Percentiles rank a stretch among this genome's conserved stretches.
phyloP scores from a whole-genome alignment of 345 rosid genomes.

The Populus ilicifolia region DNA sequence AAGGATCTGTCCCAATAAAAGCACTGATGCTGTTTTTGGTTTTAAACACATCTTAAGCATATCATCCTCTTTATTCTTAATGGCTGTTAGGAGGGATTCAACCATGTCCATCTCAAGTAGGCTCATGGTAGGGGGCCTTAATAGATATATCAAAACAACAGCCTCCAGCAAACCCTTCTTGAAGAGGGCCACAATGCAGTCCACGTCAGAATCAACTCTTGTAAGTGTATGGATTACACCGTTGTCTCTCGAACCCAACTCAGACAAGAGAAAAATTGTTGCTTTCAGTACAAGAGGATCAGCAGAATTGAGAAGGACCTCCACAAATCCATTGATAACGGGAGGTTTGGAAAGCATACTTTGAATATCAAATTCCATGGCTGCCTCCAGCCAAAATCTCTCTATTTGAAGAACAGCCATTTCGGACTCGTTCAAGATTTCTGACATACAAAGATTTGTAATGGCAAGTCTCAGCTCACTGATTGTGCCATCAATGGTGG shows the following conservation, averaged over 20 bases:
- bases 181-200: slow-evolving; percentile 53
- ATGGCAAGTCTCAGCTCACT: slow-evolving; percentile 48
- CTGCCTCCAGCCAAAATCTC: slow-evolving; percentile 47
- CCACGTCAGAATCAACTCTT: slow-evolving; percentile 59
- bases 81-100: slow-evolving; percentile 41
- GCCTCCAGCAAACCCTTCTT: slow-evolving; percentile 66
- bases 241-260: slow-evolving; percentile 64
- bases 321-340: slow-evolving; percentile 60
- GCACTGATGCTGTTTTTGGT: slow-evolving; percentile 52
- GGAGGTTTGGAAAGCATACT: slow-evolving; percentile 54
- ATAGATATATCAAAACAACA: slow-evolving; percentile 47
- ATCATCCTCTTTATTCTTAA: slow-evolving; percentile 38
- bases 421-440: slow-evolving; percentile 53
- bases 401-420: slow-evolving; percentile 57
- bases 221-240: slow-evolving; percentile 59
- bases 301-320: slow-evolving; percentile 63
- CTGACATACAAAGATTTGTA: slow-evolving; percentile 54
- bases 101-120: slow-evolving; percentile 51
- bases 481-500: slow-evolving; percentile 44
- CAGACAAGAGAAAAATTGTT: slow-evolving; percentile 54
- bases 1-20: slow-evolving; percentile 47
- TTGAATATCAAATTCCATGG: slow-evolving; percentile 37
- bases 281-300: slow-evolving; percentile 46
- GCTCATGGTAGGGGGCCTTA: slow-evolving; percentile 40
- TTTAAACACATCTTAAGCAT: slow-evolving; percentile 44